phyloP scores from a whole-genome alignment of 352 stramenopile species.

The Globisporangium radiosum region DNA sequence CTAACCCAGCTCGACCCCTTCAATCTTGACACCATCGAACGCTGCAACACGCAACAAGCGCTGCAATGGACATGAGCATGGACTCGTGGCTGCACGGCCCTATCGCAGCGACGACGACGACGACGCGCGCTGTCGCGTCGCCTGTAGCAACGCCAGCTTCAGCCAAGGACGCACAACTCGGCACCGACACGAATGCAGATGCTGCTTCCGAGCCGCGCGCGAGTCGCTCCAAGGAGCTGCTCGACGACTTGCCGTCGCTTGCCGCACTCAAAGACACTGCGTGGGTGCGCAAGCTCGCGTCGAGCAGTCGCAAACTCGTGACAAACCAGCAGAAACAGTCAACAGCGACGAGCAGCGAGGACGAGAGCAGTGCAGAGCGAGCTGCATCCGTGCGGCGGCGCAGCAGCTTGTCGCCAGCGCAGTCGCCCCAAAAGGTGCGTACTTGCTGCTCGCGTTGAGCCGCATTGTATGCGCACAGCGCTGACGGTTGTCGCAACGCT shows the following conservation, averaged over 20 bases:
- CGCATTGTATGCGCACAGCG: not conserved
- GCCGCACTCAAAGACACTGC: slow-evolving; percentile 50
- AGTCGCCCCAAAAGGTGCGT: slow-evolving; percentile 29
- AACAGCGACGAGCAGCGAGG: slow-evolving; percentile 12
- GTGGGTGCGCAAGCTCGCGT: slow-evolving; percentile 55
- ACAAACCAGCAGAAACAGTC: not conserved
- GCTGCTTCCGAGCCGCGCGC: not conserved
- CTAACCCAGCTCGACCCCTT: not conserved
- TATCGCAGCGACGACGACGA: not conserved
- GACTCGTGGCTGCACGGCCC: slow-evolving; percentile 10
- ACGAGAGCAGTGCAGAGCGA: slow-evolving; percentile 4
- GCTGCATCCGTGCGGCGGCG: slow-evolving; percentile 15
- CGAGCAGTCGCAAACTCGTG: slow-evolving; percentile 20
- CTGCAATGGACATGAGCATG: slow-evolving; percentile 14
- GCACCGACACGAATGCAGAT: too few relatives aligned
- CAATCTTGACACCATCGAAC: not conserved
- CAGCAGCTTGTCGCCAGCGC: slow-evolving; percentile 24
- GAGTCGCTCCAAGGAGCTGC: slow-evolving; percentile 31
- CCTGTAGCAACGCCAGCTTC: not conserved
- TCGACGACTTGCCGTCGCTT: slow-evolving; percentile 49
- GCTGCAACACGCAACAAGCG: not conserved
- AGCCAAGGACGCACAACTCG: slow-evolving; percentile 14
- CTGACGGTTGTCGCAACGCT: not conserved
- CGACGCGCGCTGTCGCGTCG: too few relatives aligned
- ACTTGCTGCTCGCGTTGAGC: not conserved